Evolutionary conservation across 2,329 filamentous ascomycete genomes (phyloP), one percentile per base, ranked within the genome.

Genomic region (Cercospora sesami): DNA sequence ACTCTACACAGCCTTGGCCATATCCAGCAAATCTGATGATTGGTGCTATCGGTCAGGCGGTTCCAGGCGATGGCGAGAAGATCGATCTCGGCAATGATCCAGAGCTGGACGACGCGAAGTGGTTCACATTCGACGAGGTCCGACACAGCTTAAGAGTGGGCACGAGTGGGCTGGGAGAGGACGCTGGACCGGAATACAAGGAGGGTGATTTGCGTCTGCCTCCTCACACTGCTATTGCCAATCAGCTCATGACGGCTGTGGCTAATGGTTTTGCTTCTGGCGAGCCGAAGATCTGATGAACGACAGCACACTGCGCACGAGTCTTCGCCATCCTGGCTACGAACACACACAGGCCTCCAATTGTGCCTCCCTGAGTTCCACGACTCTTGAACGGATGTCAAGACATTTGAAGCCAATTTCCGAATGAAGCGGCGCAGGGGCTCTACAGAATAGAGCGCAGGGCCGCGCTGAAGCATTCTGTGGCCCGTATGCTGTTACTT

Each of bases 11-110:
- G 73, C 83, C 83, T 1, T 85, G 83, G 83, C 83, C 83, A n/a
- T 85, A 84, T 65, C 83, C 83, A 4, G 83, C 83, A 8, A 85
- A 85, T 64, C 74, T 85, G 26, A 85, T 85, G 83, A 84, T 85
- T 71, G 83, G 83, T 3, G 94, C 94, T 1, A 89, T 99, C 73
- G 94, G 90, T 0, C 94, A 98, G 82, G 92, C 93, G 2, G 82
- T 91, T 21, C 91, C 92, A 0, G 71, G 74, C 7, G 62, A 64
- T 31, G 92, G 92, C 28, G 95, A 99, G 84, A 86, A 81, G 33
- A 93, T 99, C 62, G 86, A 89, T 75, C 82, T 99, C 3, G 89
- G 91, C 14, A 91, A 98, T 79, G 95, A 99, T 78, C 92, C 92
- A 0, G 95, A 99, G 82, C 80, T 99, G 70, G 92, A 97, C 77